phyloP scores from a whole-genome alignment of 345 rosid genomes.

The Aquilaria yunnanensis region DNA sequence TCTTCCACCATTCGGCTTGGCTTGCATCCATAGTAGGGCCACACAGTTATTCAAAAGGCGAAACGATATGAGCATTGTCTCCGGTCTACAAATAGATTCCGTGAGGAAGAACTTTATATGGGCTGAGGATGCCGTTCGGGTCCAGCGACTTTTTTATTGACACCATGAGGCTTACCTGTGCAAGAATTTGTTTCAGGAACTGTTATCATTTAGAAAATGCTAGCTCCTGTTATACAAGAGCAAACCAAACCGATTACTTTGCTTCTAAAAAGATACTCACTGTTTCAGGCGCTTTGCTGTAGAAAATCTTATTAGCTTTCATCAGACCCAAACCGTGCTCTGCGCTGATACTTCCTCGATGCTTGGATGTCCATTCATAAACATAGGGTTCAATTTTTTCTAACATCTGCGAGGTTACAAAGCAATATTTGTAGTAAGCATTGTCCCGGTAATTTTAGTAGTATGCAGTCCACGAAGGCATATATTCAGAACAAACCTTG shows the following conservation, averaged over 20 bases:
- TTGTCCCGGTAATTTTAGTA: too few relatives aligned
- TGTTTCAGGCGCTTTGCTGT: slow-evolving; percentile 73
- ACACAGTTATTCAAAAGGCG: too few relatives aligned
- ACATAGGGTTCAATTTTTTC: slow-evolving; percentile 81
- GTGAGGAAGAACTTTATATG: slow-evolving; percentile 80
- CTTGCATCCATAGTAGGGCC: background rate
- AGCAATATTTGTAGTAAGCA: background rate
- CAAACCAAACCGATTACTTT: background rate
- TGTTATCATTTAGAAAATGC: background rate
- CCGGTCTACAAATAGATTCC: slow-evolving; percentile 19
- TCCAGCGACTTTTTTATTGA: slow-evolving; percentile 75
- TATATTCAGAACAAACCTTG: slow-evolving; percentile 30
- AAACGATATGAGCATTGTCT: slow-evolving; percentile 2
- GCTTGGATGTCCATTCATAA: slow-evolving; percentile 90
- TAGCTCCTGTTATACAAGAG: background rate
- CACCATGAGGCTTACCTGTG: slow-evolving; percentile 70
- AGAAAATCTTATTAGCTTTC: slow-evolving; percentile 80
- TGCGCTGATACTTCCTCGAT: slow-evolving; percentile 91
- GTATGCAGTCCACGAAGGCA: background rate
- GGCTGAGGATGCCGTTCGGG: slow-evolving; percentile 79
- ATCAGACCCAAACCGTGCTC: slow-evolving; percentile 96
- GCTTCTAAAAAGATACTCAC: slow-evolving; percentile 33
- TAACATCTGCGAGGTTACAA: slow-evolving; percentile 46
- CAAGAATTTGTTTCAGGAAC: slow-evolving; percentile 13
- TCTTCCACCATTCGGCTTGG: too few relatives aligned